Percentiles rank a stretch among this genome's conserved stretches.
Evolutionary conservation across 345 rosid species (phyloP).

Genomic region (Citrus hindsii): DNA sequence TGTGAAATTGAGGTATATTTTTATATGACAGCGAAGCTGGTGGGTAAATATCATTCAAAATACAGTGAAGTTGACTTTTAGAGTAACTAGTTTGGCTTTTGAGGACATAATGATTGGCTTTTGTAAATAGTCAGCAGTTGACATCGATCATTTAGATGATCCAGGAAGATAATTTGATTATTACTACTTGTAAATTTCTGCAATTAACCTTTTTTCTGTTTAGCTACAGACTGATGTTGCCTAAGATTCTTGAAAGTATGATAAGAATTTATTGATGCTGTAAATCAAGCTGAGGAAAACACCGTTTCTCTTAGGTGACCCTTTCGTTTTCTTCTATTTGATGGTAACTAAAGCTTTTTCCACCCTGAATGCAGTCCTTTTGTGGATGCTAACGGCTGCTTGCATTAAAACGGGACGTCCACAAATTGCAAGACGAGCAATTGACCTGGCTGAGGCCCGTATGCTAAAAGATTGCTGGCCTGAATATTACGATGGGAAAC

Average conservation of each 20-base stretch:
- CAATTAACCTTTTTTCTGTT: neutral
- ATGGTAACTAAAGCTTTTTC: neutral
- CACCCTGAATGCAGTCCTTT: constrained; percentile 22
- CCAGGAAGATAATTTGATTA: neutral
- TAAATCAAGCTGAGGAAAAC: neutral
- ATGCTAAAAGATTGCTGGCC: constrained; percentile 38
- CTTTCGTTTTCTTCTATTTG: neutral
- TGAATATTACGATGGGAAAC: constrained; percentile 37
- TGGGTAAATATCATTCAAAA: neutral
- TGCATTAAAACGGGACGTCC: constrained; percentile 41
- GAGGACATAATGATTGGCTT: neutral
- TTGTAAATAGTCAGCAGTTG: neutral
- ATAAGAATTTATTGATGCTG: neutral
- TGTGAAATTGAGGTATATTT: neutral
- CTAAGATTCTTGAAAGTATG: neutral
- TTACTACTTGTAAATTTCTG: neutral
- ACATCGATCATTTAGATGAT: neutral
- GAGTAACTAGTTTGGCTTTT: too few species aligned
- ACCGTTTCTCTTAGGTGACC: neutral
- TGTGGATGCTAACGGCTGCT: constrained; percentile 43
- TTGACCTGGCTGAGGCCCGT: constrained; percentile 31
- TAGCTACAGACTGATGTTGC: neutral
- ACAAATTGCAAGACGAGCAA: constrained; percentile 34
- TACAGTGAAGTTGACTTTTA: neutral
- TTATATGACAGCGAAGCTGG: neutral